phyloP scores from a whole-genome alignment of 176 grass and related monocot species.

The Thalia dealbata region DNA sequence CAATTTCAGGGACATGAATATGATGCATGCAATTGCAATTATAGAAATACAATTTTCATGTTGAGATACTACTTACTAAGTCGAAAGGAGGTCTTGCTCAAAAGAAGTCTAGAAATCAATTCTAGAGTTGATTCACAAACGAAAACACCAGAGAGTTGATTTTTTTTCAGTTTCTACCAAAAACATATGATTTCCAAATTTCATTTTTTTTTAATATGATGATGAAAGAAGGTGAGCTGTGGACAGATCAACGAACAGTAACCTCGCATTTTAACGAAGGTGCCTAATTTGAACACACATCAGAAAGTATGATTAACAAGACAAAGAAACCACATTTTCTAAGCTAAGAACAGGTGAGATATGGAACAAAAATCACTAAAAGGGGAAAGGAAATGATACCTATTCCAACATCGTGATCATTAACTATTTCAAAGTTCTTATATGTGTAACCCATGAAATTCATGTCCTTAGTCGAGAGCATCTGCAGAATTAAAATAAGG shows the following conservation, averaged over 20 bases:
- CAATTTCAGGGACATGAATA: background rate
- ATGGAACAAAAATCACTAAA: background rate
- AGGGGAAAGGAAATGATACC: conserved; percentile 33
- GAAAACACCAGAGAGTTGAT: no score
- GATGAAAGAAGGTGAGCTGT: no score
- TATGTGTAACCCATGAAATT: conserved; percentile 99
- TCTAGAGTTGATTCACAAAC: no score
- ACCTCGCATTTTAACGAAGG: background rate
- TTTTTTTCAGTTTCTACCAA: no score
- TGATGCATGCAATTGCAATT: no score
- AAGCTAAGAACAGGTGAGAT: background rate
- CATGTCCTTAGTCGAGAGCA: conserved; percentile 97
- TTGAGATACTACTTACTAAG: no score
- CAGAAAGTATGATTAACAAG: background rate
- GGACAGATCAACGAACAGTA: no score
- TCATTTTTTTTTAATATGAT: no score
- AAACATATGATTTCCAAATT: no score
- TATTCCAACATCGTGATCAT: conserved; percentile 76
- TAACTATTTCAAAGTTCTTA: conserved; percentile 98
- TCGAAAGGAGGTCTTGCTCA: no score
- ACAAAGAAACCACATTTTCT: background rate
- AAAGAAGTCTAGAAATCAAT: no score
- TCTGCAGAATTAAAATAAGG: conserved; percentile 30
- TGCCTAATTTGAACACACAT: background rate
- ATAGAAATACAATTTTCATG: no score